Base-by-base conservation (phyloP, 179 eudicot genomes). In the Spergularia azorica region DNA sequence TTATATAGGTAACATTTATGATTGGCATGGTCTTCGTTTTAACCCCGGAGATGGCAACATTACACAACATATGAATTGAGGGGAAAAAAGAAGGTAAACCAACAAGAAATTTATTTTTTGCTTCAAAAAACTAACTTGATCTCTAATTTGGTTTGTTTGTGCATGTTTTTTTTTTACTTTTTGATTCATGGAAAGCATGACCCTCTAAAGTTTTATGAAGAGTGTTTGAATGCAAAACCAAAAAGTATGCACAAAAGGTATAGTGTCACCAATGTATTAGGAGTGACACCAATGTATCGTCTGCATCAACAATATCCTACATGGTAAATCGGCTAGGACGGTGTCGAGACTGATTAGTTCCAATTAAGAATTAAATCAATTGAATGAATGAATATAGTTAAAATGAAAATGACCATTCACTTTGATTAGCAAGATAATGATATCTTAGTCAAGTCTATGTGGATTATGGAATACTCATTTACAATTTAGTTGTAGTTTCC, bases 61-160 rank as follows among this genome's bases (percentile, higher is more conserved):
- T 7, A 5, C 10, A 6, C 8, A 21, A 18, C 18, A 18, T 7
- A 26, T 63, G 17, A 12, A 63, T 4, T 36, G 14, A n/a, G 26
- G 11, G 6, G 21, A 61, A 20, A n/a, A n/a, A 61, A 20, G 32
- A 26, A 58, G 17, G 20, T 58, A 15, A 56, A 56, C 15, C 60
- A 56, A 17, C 26, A 1, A 61, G 39, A 62, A 72, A 50, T 16
- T 2, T 60, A 11, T 65, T 11, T 26, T 68, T 67, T 76, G 73
- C 67, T 51, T 60, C 46, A 8, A 26, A 54, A 63, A 32, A 39
- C 52, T 55, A 36, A 32, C 56, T 63, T 80, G 71, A 74, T 75
- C 79, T 55, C 32, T 54, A 62, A 54, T 41, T 70, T 69, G 8
- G 7, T 51, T 57, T 63, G 50, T 26, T 26, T 26, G 32, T 26